Percentiles rank a stretch among this genome's conserved stretches.
phyloP scores from a whole-genome alignment of 306 rosid genomes.

The Ochetophila trinervis region DNA sequence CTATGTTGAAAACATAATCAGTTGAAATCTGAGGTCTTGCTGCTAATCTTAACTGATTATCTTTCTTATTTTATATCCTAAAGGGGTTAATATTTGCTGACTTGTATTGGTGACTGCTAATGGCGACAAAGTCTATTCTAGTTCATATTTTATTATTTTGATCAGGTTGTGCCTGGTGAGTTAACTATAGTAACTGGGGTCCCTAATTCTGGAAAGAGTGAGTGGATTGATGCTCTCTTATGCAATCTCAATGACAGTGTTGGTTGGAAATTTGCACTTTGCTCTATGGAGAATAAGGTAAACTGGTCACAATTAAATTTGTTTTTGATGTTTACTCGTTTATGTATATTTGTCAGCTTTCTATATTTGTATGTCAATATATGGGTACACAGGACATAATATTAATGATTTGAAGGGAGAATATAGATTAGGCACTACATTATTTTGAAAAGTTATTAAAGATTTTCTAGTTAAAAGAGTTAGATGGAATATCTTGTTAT shows the following conservation, averaged over 20 bases:
- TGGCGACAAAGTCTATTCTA: slow-evolving; percentile 6
- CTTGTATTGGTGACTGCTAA: slow-evolving; percentile 4
- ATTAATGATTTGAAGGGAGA: not conserved
- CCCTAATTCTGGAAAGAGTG: slow-evolving; percentile 99
- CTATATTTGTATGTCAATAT: not conserved
- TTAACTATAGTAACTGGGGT: slow-evolving; percentile 88
- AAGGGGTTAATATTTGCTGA: not conserved
- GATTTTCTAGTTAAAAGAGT: not conserved
- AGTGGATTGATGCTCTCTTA: slow-evolving; percentile 97
- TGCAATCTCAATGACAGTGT: slow-evolving; percentile 65
- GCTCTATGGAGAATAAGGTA: slow-evolving; percentile 96
- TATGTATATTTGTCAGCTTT: not conserved
- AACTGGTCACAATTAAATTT: slow-evolving; percentile 18
- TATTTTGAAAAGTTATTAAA: not conserved
- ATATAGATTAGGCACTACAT: not conserved
- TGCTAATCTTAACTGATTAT: too few relatives aligned
- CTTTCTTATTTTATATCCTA: not conserved
- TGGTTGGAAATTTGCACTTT: slow-evolving; percentile 90
- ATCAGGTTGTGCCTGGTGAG: slow-evolving; percentile 93
- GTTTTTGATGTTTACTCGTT: slow-evolving; percentile 3
- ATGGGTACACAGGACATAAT: not conserved
- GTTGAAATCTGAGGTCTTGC: too few relatives aligned
- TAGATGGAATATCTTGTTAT: not conserved
- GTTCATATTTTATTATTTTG: slow-evolving; percentile 19
- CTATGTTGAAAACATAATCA: too few relatives aligned